Base-by-base conservation (phyloP, 2,329 filamentous ascomycete species). In the Ophiobolus disseminans region DNA sequence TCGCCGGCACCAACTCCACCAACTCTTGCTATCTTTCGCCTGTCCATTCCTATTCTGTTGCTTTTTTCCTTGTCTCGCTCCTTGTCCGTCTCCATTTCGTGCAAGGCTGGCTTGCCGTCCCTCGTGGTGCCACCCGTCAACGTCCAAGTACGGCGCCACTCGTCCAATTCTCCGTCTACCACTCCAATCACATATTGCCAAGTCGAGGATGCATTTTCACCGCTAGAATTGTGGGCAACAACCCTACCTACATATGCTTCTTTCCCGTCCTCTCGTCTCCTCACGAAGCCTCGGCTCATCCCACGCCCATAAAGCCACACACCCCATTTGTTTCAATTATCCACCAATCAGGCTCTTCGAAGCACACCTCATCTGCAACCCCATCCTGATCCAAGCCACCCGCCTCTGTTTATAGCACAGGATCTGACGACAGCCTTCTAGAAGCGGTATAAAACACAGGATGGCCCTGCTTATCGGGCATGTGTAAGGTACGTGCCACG, bases 1-100 rank as follows among this genome's bases (percentile, higher is more conserved):
- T n/a, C 20, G n/a, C 14, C 26, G 9, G 16, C 21, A 21, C 28
- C 19, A 23, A 43, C 14, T 23, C 26, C 17, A 25, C 21, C 40
- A 23, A 23, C 40, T 43, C 40, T 43, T 43, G 7, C 40, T 35
- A 14, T 43, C 40, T 43, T 34, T 25, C 40, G 40, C 40, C 40
- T 31, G 20, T 43, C 13, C 2, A 14, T 21, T 14, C 2, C 31
- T 42, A 8, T 8, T 25, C 40, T 14, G n/a, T n/a, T n/a, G 16
- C 20, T 26, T 19, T 13, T 8, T 14, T 16, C 21, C 28, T 31
- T 19, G 13, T 41, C 39, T 26, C 40, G 30, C 13, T 32, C 14
- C n/a, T 16, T 35, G 30, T 26, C 40, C 40, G 21, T 4, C 28
- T 17, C 21, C 37, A 28, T 20, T 35, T 22, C 30, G n/a, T 22